Base-by-base conservation (phyloP, 1,284 basidiomycete genomes). In the Somion occarium region DNA sequence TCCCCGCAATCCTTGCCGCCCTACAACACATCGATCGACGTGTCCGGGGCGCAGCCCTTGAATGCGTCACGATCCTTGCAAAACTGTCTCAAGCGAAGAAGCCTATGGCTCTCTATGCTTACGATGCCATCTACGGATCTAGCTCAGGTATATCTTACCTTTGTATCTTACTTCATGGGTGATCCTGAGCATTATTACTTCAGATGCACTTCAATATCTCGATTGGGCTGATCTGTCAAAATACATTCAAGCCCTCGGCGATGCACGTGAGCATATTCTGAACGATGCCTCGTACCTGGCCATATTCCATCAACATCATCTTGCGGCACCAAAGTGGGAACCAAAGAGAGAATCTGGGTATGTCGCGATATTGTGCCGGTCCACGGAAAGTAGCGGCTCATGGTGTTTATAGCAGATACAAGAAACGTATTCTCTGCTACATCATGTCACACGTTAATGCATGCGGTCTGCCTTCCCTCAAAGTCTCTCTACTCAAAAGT, bases 91-190 rank as follows among this genome's bases (percentile, higher is more conserved):
- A 64, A 3, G 71, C 74, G 46, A 69, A 74, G 53, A 73, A 72
- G 38, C 71, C 80, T 24, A 70, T 70, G 18, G 73, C 76, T 2
- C 80, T 97, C 1, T 97, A 94, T 68, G 91, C 82, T 5, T 82
- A 89, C 58, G 93, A 97, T 61, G 73, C 73, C 1, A 79, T 97
- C 46, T 98, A 98, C 64, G 94, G 93, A 2, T 52, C 70, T 3
- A 71, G 67, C 26, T 84, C 85, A 4, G 69, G 87, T 89, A 46
- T 55, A 85, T 44, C 5, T 48, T 48, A 13, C 1, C 20, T 44
- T 24, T 2, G 19, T 38, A 20, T 20, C 24, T 44, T 34, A 37
- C 27, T 15, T n/a, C 20, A 11, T 38, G n/a, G 23, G 38, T 15
- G 22, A 45, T 50, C 20, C 22, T 38, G 38, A 38, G 23, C n/a